These are phyloP conservation scores for Neurospora sp. DNA, from an alignment of 495 filamentous ascomycete genomes.

Conservation along the genomic window DNA sequence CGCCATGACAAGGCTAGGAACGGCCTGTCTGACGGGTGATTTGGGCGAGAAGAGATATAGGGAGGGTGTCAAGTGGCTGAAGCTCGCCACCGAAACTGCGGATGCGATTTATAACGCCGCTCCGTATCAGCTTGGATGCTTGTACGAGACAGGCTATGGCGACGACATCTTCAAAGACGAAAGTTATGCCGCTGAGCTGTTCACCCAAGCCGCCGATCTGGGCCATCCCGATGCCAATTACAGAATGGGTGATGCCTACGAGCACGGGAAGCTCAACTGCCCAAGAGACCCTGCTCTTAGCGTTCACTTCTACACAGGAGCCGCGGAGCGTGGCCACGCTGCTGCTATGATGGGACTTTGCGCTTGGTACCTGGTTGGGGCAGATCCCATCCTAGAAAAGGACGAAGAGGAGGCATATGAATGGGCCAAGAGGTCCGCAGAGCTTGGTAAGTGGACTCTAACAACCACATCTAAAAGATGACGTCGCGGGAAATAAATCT, in stretches of 20 bases:
- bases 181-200: slow-evolving; percentile 84
- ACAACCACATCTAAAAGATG: neutral
- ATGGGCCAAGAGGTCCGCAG: slow-evolving; percentile 82
- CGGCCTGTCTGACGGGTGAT: slow-evolving; percentile 80
- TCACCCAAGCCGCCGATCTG: slow-evolving; percentile 87
- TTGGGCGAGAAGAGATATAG: slow-evolving; percentile 80
- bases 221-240: slow-evolving; percentile 78
- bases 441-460: slow-evolving; percentile 53
- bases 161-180: slow-evolving; percentile 88
- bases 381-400: slow-evolving; percentile 84
- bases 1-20: slow-evolving; percentile 83
- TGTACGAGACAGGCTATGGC: slow-evolving; percentile 84
- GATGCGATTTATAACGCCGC: slow-evolving; percentile 87
- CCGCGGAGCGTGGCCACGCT: slow-evolving; percentile 72
- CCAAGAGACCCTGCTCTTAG: slow-evolving; percentile 86
- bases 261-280: slow-evolving; percentile 80
- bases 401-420: slow-evolving; percentile 95
- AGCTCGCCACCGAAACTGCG: slow-evolving; percentile 78
- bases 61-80: slow-evolving; percentile 95
- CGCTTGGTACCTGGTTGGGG: slow-evolving; percentile 96
- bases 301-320: slow-evolving; percentile 93
- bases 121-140: slow-evolving; percentile 77
- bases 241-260: slow-evolving; percentile 91
- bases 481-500: neutral
- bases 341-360: slow-evolving; percentile 98